Base-by-base conservation (phyloP, 352 stramenopile genomes). In the Pythium folliculosum region DNA sequence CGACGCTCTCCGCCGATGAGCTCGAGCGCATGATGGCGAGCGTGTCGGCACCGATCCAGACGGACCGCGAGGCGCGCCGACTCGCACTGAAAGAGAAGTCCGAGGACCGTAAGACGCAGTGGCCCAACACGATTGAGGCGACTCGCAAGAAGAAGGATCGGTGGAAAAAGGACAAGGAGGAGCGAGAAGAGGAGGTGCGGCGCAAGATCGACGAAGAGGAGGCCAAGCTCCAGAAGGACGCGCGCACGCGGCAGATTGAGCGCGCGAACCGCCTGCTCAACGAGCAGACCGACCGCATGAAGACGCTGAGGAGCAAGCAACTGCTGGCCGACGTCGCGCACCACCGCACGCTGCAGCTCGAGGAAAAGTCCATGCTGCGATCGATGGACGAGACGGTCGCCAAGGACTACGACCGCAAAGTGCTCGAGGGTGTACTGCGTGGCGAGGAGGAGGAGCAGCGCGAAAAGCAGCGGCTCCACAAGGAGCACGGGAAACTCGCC, bases 211-310 rank as follows among this genome's bases (percentile, higher is more conserved):
- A 95, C 60, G 80, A 86, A 22, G 80, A 94, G 47, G 91, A 97
- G 67, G 81, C 77, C 58, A 73, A 77, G 14, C 67, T 97, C 32
- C 87, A 96, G 60, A 72, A 79, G 19, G 79, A 92, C 45, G 65
- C 75, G 27, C 81, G 91, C 32, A 89, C 81, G 1, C 81, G 90
- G 62, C 89, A 95, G 45, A 97, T 97, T 69, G 82, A 91, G 70
- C 77, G 81, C 22, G 91, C 92, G 3, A 96, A 96, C 49, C 70
- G 75, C 2, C 68, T 95, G 49, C 77, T 97, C 6, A 97, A 97
- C 67, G 90, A 97, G 60, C 87, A 97, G 48, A 97, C 90, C 3
- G 91, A 97, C 65, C 94, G 91, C 61, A 97, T 97, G 82, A 98
- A 98, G 77, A 90, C 85, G 5, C 70, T 98, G 32, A 72, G 88